Evolutionary conservation across 192 early-diverging fungal genomes (phyloP).

Genomic region (Chytriomyces sp.): DNA sequence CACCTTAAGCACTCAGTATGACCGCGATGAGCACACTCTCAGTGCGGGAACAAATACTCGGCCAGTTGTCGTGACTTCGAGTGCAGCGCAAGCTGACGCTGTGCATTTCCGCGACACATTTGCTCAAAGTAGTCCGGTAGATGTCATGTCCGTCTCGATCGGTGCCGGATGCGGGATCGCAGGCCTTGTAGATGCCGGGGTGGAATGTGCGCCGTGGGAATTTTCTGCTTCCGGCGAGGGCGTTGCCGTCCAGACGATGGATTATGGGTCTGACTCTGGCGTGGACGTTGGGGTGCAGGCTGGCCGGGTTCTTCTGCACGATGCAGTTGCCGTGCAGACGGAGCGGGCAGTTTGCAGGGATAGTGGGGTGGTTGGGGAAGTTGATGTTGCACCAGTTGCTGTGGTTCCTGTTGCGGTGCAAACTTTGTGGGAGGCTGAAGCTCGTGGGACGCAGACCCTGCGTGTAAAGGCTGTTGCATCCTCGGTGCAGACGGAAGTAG

Average conservation of each 20-base stretch:
- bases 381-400: neutral
- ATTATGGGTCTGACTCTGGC: neutral
- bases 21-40: neutral
- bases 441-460: no score
- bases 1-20: neutral
- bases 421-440: neutral
- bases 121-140: neutral
- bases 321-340: neutral
- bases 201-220: neutral
- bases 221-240: neutral
- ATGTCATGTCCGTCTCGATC: neutral
- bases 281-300: neutral
- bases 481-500: neutral
- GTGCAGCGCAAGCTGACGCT: neutral
- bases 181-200: neutral
- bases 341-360: neutral
- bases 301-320: neutral
- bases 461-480: no score
- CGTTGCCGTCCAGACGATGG: neutral
- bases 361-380: neutral
- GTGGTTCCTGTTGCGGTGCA: neutral
- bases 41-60: neutral
- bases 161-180: neutral
- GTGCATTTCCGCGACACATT: neutral
- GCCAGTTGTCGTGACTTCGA: neutral